Base-by-base conservation (phyloP, 441 rosid genomes). In the Biscutella laevigata region DNA sequence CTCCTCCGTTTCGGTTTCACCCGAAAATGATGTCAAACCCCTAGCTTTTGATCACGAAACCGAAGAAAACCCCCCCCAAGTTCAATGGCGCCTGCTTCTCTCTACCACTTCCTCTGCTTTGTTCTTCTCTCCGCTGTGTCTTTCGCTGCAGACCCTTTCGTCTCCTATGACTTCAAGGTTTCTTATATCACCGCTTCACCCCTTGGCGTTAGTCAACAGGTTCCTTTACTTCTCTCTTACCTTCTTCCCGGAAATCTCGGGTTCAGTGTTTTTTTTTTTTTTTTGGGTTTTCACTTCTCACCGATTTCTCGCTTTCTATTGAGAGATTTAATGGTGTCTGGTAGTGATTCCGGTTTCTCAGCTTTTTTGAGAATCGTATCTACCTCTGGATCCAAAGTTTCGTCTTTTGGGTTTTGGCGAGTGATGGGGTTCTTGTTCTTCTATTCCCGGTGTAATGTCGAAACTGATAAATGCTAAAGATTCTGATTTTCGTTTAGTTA, bases 201-300 rank as follows among this genome's bases (percentile, higher is more conserved):
- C 36, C 78, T 86, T 8, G 96, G 88, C 49, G 86, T 79, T 68
- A 77, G 82, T 73, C 96, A 90, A 46, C 81, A 75, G 95, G 97
- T 84, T 11, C 34, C 11, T 40, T 33, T 38, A 43, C 6, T 41
- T 36, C 37, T 53, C 14, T 52, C 33, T 43, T 6, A 12, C 28
- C 25, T 4, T 46, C 36, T 42, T 11, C 20, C 16, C 14, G 8
- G 2, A 42, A 26, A 10, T 40, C 20, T 57, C 38, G 19, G 24
- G 13, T 5, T 57, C 5, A 1, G 2, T 27, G 12, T 32, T 36
- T 26, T 17, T n/a, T n/a, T n/a, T n/a, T n/a, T n/a, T n/a, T n/a
- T n/a, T n/a, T n/a, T n/a, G n/a, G n/a, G n/a, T n/a, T n/a, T n/a
- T n/a, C n/a, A n/a, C n/a, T n/a, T n/a, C n/a, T n/a, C n/a, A n/a